Base-by-base conservation (phyloP, 306 rosid genomes). In the Echinosophora koreensis region DNA sequence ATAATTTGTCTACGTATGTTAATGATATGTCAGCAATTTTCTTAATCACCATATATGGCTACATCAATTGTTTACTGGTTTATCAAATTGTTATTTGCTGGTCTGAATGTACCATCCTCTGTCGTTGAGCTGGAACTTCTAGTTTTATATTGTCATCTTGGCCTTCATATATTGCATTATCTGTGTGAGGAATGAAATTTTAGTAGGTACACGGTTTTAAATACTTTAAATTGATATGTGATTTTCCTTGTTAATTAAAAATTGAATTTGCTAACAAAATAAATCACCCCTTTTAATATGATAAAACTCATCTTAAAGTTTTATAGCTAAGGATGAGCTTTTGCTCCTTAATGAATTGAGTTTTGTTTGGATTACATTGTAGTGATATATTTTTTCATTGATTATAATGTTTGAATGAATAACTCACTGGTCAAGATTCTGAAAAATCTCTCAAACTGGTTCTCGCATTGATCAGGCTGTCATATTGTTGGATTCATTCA, bases 101-200 rank as follows among this genome's bases (percentile, higher is more conserved):
- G 15, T 38, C 47, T 14, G 5, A 3, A 22, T 62, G 18, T 41
- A 76, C 39, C 34, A 5, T 63, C 1, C 49, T 69, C 35, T 64
- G 42, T 80, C 44, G 13, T 44, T 8, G 41, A 72, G 52, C 34
- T 73, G 69, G 69, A 72, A 55, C 39, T 12, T 46, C 0, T 67
- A 5, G 52, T 76, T 38, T 34, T 5, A 35, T 27, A 14, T 65
- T 7, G 15, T 16, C 38, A n/a, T 41, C 16, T 77, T 32, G 39
- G 41, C 39, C 22, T 39, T 58, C 75, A 17, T 32, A 54, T 38
- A 30, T 54, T 54, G 67, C 73, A 41, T 38, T 22, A 22, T 57
- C 35, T 22, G 12, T 13, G 39, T 58, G 46, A 55, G 72, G 30
- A n/a, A 58, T 39, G 44, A 11, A 3, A 35, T 37, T 1, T 22